phyloP scores from a whole-genome alignment of 192 early-diverging fungal species.

The Irineochytrium annulatum region DNA sequence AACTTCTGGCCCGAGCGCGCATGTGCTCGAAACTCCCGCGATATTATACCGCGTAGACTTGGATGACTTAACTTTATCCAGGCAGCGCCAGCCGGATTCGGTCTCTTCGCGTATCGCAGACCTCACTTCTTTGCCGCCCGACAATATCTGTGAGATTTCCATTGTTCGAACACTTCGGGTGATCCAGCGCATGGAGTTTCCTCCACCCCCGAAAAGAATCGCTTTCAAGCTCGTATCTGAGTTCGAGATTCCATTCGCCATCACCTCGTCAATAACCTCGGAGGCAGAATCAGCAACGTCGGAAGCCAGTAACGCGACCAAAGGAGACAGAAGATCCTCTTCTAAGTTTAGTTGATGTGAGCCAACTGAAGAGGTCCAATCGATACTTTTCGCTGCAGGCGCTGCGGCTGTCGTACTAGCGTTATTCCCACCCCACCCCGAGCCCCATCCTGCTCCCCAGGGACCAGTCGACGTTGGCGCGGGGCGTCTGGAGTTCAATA shows the following conservation, averaged over 20 bases:
- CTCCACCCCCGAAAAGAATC: constrained; percentile 29
- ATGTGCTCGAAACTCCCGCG: constrained; percentile 33
- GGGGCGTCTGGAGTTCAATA: constrained; percentile 33
- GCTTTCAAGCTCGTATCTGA: constrained; percentile 29
- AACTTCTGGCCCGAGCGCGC: constrained; percentile 24
- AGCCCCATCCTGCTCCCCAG: neutral
- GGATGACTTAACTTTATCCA: constrained; percentile 13
- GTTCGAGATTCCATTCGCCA: constrained; percentile 16
- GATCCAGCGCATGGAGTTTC: constrained; percentile 33
- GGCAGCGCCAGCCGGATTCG: constrained; percentile 31
- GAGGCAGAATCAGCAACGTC: constrained; percentile 63
- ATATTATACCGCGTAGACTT: constrained; percentile 40
- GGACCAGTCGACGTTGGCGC: constrained; percentile 2
- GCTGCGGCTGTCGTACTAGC: neutral
- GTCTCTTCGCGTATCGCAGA: constrained; percentile 9
- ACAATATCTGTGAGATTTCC: constrained; percentile 12
- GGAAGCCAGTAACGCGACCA: constrained; percentile 63
- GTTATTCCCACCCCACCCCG: neutral
- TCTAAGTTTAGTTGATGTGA: constrained; percentile 47
- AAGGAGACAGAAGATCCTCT: constrained; percentile 61
- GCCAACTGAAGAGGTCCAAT: neutral
- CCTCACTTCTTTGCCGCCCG: constrained; percentile 4
- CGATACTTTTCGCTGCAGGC: constrained; percentile 8
- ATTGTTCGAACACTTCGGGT: constrained; percentile 7
- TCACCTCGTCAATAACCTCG: constrained; percentile 65